Evolutionary conservation across 352 stramenopile species (phyloP).

Genomic region (Phytophthora sansomeana): DNA sequence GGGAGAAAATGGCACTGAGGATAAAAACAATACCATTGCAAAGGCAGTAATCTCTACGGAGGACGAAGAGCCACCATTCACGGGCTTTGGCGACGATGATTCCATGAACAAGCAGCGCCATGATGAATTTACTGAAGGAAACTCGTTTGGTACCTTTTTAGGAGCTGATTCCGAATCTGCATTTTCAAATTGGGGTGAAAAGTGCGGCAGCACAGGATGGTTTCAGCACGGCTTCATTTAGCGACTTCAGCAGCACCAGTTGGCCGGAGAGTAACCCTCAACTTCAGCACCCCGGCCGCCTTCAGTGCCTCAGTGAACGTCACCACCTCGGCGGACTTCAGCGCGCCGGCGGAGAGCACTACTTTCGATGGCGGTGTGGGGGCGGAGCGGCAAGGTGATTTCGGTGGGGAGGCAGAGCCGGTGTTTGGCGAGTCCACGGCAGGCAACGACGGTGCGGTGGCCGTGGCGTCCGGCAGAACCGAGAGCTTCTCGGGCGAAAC

Average conservation of each 20-base stretch:
- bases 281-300: neutral
- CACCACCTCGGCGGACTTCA: neutral
- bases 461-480: neutral
- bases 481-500: conserved; percentile 6
- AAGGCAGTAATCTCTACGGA: neutral
- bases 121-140: neutral
- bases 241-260: neutral
- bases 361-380: neutral
- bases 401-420: neutral
- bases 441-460: neutral
- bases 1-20: neutral
- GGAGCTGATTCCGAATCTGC: neutral
- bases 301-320: neutral
- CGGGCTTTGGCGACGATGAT: conserved; percentile 5
- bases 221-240: conserved; percentile 2
- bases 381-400: neutral
- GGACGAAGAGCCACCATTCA: conserved; percentile 3
- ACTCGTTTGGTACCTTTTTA: conserved; percentile 13
- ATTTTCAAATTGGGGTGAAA: conserved; percentile 11
- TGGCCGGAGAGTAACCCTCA: no score
- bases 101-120: neutral
- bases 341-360: neutral
- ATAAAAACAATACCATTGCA: neutral
- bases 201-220: neutral
- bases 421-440: neutral